Base-by-base conservation (phyloP, 2,329 filamentous ascomycete genomes). In the Nemania sp. region DNA sequence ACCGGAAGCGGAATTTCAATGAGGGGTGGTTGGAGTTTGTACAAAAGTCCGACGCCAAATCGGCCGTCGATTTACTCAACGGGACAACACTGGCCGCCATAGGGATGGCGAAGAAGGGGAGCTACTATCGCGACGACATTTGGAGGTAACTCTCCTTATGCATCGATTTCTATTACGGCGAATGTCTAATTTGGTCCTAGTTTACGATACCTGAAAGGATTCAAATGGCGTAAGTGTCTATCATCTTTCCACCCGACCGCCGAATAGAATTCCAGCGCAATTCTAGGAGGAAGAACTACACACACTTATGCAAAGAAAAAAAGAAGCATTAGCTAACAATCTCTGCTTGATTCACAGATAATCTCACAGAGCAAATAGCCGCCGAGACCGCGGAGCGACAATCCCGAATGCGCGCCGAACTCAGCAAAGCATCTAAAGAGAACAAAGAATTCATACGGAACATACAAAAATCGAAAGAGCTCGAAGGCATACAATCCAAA, bases 21-120 rank as follows among this genome's bases (percentile, higher is more conserved):
- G 91, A 95, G 71, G 91, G 90, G 40, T 95, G 90, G 90, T 84
- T 94, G 23, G 91, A 95, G 70, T 95, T 93, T 65, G 71, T 84
- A 30, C 79, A 80, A 58, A 94, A 94, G 72, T 80, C 80, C 59
- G 86, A 92, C 58, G 90, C 90, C 30, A 91, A 92, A 70, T 76
- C 82, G n/a, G 86, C 83, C 0, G 89, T 86, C 44, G 87, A 90
- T 61, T 79, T 88, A 22, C 77, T 95, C 44, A 95, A 95, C 67
- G 87, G 88, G 36, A 82, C 82, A 59, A 89, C 81, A 7, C 48
- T 60, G 17, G 58, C 58, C 2, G 58, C 37, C 11, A 89, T 94
- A 54, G 90, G 90, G 45, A 90, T 90, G 49, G 58, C 55, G 22
- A 92, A 92, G 75, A 95, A 95, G 75, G 82, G 89, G 11, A 83